A percentile compares a stretch with the other conserved stretches of the same genome.
phyloP scores from a whole-genome alignment of 2,329 filamentous ascomycete genomes.

The Paracoccidioides lutzii region DNA sequence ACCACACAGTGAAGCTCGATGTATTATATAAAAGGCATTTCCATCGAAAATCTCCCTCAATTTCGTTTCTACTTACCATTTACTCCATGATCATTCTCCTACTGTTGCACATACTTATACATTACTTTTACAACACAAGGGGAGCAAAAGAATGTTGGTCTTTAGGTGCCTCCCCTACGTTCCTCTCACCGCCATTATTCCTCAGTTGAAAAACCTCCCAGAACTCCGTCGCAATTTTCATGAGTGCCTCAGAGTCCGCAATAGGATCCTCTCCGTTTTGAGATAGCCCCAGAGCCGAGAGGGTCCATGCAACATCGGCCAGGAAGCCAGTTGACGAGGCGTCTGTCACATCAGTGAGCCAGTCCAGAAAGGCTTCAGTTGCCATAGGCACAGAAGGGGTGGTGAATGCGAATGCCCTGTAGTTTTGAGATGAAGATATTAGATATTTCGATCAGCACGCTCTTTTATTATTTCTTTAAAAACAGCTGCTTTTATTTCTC shows the following conservation, averaged over 20 bases:
- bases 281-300: slow-evolving; percentile 8
- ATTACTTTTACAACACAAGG: too few relatives aligned
- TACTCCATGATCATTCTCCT: too few relatives aligned
- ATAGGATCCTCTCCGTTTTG: slow-evolving; percentile 7
- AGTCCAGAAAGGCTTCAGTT: slow-evolving; percentile 11
- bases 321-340: slow-evolving; percentile 8
- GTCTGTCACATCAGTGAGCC: slow-evolving; percentile 12
- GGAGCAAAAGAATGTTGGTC: too few relatives aligned
- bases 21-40: too few relatives aligned
- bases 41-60: too few relatives aligned
- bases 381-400: slow-evolving; percentile 7
- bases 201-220: slow-evolving; percentile 10
- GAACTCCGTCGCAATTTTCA: slow-evolving; percentile 7
- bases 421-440: neutral
- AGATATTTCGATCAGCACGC: neutral
- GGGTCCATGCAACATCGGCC: slow-evolving; percentile 11
- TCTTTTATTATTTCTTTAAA: neutral
- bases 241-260: slow-evolving; percentile 5
- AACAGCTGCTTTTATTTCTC: neutral
- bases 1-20: too few relatives aligned
- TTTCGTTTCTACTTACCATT: too few relatives aligned
- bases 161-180: neutral
- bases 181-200: neutral
- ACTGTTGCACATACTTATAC: too few relatives aligned
- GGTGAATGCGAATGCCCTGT: slow-evolving; percentile 10